Base-by-base conservation (phyloP, 495 filamentous ascomycete species). In the Neohortaea acidophila region DNA sequence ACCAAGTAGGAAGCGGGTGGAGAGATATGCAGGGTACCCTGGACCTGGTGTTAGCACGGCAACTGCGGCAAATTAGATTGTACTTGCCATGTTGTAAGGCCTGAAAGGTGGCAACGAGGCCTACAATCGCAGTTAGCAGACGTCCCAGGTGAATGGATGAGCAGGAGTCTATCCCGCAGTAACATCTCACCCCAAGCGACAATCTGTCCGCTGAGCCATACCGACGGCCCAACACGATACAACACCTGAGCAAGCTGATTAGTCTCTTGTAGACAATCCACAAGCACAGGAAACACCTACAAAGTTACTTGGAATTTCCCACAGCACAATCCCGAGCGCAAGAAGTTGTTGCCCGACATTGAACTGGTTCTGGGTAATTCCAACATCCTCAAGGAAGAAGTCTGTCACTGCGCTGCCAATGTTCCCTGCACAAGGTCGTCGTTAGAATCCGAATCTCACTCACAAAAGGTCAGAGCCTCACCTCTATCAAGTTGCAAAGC, bases 101-200 rank as follows among this genome's bases (percentile, higher is more conserved):
- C 49, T 77, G 72, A 38, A 72, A 72, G 0, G 68, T 69, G 0
- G 68, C 69, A 0, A 77, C 65, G 2, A 73, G 38, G n/a, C n/a
- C n/a, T n/a, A n/a, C 24, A 27, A 27, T 27, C 24, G n/a, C n/a
- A 27, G 24, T 27, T 27, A 27, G 24, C 24, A 27, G 7, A 27
- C 24, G 24, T 27, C 24, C 24, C 24, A 27, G 24, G 24, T 27
- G 24, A 27, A 27, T 7, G n/a, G 7, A 8, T 27, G 24, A n/a
- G 24, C 24, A 27, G 24, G n/a, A 7, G n/a, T n/a, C n/a, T n/a
- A n/a, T n/a, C n/a, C n/a, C n/a, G n/a, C n/a, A n/a, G n/a, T n/a
- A n/a, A n/a, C n/a, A n/a, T n/a, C n/a, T n/a, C n/a, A 0, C 71
- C 72, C 63, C 46, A 41, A 6, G 67, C 69, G 17, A 76, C 51